Percentiles rank a stretch among this genome's conserved stretches.
Evolutionary conservation across 768 basidiomycete genomes (phyloP).

Genomic region (Leucocoprinus sp.): DNA sequence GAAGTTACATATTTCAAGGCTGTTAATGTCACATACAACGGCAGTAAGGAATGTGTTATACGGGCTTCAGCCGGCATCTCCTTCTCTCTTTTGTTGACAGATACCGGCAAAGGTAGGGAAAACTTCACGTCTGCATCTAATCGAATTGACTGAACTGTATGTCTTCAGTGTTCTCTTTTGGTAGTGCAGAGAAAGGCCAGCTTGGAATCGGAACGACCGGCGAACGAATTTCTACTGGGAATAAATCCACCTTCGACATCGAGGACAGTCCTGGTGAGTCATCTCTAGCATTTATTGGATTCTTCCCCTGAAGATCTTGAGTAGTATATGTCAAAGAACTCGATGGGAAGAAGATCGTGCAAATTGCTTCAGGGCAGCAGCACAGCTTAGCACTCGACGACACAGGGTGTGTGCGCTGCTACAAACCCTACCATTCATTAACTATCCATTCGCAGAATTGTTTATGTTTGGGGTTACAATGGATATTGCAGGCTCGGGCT

Average conservation of each 20-base stretch:
- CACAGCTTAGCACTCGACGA: conserved; percentile 78
- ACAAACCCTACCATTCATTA: neutral
- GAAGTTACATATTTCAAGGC: conserved; percentile 62
- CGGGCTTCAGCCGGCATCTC: conserved; percentile 76
- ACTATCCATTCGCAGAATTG: conserved; percentile 39
- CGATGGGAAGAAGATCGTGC: conserved; percentile 65
- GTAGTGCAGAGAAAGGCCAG: conserved; percentile 89
- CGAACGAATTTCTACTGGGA: conserved; percentile 82
- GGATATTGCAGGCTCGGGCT: conserved; percentile 89
- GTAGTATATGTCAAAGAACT: conserved; percentile 71
- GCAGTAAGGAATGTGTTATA: conserved; percentile 56
- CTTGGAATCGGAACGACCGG: conserved; percentile 89
- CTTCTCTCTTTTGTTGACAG: conserved; percentile 79
- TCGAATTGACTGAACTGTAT: conserved; percentile 3
- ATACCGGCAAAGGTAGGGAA: conserved; percentile 65
- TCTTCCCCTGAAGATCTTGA: conserved; percentile 1
- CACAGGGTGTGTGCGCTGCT: conserved; percentile 48
- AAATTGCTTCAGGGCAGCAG: conserved; percentile 83
- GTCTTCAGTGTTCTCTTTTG: conserved; percentile 71
- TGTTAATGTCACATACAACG: conserved; percentile 47
- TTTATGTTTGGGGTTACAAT: conserved; percentile 85
- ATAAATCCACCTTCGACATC: conserved; percentile 77
- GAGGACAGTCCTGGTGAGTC: conserved; percentile 53
- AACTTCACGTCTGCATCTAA: neutral
- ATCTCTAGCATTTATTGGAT: neutral